These are phyloP conservation scores for Clarireedia monteithiana DNA, from an alignment of 2,329 filamentous ascomycete genomes.

Conservation along the genomic window DNA sequence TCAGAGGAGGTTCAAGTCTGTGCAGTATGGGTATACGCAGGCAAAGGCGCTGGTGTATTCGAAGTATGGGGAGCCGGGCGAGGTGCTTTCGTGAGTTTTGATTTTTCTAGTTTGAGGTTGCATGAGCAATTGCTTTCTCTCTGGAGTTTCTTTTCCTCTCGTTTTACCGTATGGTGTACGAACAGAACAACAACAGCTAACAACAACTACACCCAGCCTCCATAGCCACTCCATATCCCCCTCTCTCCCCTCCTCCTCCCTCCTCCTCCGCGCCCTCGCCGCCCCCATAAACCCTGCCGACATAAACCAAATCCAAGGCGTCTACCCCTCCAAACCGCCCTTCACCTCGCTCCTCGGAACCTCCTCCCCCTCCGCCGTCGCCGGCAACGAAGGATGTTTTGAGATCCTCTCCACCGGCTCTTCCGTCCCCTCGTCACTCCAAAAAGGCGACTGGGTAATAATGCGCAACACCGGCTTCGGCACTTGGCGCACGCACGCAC, in stretches of 20 bases:
- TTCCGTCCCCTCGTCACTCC: constrained; percentile 37
- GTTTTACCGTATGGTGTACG: no score
- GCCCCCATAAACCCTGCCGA: constrained; percentile 95
- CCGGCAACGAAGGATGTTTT: constrained; percentile 88
- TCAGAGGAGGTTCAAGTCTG: constrained; percentile 40
- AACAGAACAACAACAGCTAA: constrained; percentile 6
- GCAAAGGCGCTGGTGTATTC: constrained; percentile 75
- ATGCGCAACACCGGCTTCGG: constrained; percentile 77
- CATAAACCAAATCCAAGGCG: constrained; percentile 95
- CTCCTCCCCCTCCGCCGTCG: constrained; percentile 64
- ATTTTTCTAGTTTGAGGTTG: background rate
- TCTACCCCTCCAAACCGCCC: constrained; percentile 78
- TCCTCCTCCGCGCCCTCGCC: constrained; percentile 82
- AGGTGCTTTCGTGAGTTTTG: constrained; percentile 52
- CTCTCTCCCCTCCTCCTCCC: constrained; percentile 53
- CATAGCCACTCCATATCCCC: constrained; percentile 73
- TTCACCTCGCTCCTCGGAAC: constrained; percentile 75
- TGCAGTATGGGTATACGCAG: constrained; percentile 72
- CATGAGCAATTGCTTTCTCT: background rate
- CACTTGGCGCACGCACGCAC: constrained; percentile 89
- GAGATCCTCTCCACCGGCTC: constrained; percentile 71
- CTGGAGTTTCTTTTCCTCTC: background rate
- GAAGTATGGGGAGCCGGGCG: constrained; percentile 64
- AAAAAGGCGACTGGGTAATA: constrained; percentile 87
- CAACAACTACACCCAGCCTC: constrained; percentile 37